Evolutionary conservation across 768 basidiomycete genomes (phyloP), one percentile per base, ranked within the genome.

Genomic region (Suillus brevipes): DNA sequence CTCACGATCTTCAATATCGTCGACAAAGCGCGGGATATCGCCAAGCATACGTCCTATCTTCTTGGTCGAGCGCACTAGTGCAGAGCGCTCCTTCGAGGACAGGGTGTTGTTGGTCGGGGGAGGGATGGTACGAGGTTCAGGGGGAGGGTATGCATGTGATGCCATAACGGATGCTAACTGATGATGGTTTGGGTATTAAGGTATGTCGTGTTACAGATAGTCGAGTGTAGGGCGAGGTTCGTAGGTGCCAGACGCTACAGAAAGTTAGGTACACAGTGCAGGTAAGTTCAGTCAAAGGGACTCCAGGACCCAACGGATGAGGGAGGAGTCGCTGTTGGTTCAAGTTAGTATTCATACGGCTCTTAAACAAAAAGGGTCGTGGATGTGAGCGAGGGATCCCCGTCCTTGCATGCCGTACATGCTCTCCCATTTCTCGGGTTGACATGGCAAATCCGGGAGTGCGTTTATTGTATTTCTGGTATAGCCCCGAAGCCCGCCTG

Each of bases 1-100:
- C 40, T 63, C 40, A 36, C 64, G 65, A 34, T 61, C 52, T 36
- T 65, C 53, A 25, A 49, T 43, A 16, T 67, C 69, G 31, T 89
- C 87, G 13, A 85, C 66, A 38, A 88, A 77, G 64, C 83, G 85
- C n/a, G 88, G 88, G 18, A 86, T 83, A 23, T 81, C 78, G 14
- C 88, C 88, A 13, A 89, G 76, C 13, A 89, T 74, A 53, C 84
- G 82, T 25, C 83, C 82, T 25, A 90, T 80, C 76, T 89, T 89
- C 69, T 81, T 84, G 25, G 86, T 83, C 31, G 83, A 82, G 36
- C 86, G 85, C 37, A 87, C 69, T 28, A 89, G 81, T 61, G 84
- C 84, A 10, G 79, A 72, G n/a, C 87, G 83, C 72, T 88, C 84
- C 28, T 79, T 70, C 1, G 80, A 66, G 8, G 84, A 82, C 59